A percentile compares a stretch with the other conserved stretches of the same genome.
phyloP scores from a whole-genome alignment of 1,284 basidiomycete species.

The Papiliotrema terrestris region DNA sequence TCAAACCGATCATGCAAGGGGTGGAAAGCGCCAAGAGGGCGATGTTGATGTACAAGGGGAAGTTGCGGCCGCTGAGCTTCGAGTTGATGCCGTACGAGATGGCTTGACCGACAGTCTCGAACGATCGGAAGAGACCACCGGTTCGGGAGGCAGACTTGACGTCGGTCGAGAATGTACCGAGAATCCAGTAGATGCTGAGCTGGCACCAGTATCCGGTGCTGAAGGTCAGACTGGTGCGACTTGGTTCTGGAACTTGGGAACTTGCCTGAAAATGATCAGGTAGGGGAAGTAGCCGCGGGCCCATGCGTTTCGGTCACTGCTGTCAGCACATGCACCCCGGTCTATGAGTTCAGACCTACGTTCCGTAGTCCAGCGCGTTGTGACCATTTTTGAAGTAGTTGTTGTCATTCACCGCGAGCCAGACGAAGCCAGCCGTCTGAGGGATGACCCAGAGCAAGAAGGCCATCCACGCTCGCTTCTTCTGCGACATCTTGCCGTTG shows the following conservation, averaged over 20 bases:
- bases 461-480: constrained; percentile 16
- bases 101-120: constrained; percentile 25
- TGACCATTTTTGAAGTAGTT: constrained; percentile 4
- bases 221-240: no score
- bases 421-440: constrained; percentile 24
- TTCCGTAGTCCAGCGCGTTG: not conserved
- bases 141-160: constrained; percentile 19
- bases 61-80: constrained; percentile 4
- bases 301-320: constrained; percentile 12
- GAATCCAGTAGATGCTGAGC: not conserved
- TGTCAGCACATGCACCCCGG: not conserved
- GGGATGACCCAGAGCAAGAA: constrained; percentile 23
- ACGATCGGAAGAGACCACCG: constrained; percentile 27
- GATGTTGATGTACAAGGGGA: constrained; percentile 15
- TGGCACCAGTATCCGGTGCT: not conserved
- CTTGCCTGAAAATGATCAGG: constrained; percentile 3
- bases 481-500: constrained; percentile 14
- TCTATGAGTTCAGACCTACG: not conserved
- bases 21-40: constrained; percentile 14
- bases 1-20: constrained; percentile 13
- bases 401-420: constrained; percentile 18
- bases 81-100: constrained; percentile 22
- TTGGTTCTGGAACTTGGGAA: not conserved
- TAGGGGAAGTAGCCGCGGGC: constrained; percentile 20
- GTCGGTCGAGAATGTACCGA: constrained; percentile 26